Evolutionary conservation across 108 stramenopile species (phyloP), one percentile per base, ranked within the genome.

Genomic region (Stephanodiscus triporus): DNA sequence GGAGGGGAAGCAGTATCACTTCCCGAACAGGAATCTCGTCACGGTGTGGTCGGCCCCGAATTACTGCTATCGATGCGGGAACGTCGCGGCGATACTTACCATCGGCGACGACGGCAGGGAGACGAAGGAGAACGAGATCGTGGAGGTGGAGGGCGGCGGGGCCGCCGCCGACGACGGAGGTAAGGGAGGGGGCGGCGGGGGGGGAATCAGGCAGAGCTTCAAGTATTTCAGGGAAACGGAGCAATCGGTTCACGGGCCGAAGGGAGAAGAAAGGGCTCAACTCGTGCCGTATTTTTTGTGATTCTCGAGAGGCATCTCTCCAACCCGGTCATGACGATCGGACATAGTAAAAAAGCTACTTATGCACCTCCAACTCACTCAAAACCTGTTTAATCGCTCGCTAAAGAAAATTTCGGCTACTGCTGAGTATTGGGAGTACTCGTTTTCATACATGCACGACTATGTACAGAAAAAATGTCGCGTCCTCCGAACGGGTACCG

Each of bases 1-100:
- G 96, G 98, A 97, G 71, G 97, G 97, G 45, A 86, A 89, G 10
- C 91, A 94, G 65, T 96, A 90, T 77, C 89, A 95, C 45, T 86
- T 88, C 63, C 87, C 88, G 68, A 91, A 93, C 37, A 87, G 89
- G 57, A 75, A 87, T 29, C 43, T 97, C 24, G 95, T 97, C 22
- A 97, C 95, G 4, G 95, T 98, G 0, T 99, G 96, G 95, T 90
- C 89, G 19, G 97, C 97, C 17, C 98, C 98, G 8, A 98, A 98
- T 63, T 99, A 99, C 72, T 98, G 97, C 80, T 97, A 98, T 74
- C 83, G 97, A 22, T 99, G 98, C 79, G 97, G 97, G 2, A 99
- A 98, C 80, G 89, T 96, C n/a, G 98, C 98, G 6, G 96, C 97
- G 60, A 94, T 99, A 66, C 68, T 92, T 38, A 76, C 76, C 45